A percentile compares a stretch with the other conserved stretches of the same genome.
Evolutionary conservation across 331 rosid genomes (phyloP).

Genomic region (Pyracantha coccinea): DNA sequence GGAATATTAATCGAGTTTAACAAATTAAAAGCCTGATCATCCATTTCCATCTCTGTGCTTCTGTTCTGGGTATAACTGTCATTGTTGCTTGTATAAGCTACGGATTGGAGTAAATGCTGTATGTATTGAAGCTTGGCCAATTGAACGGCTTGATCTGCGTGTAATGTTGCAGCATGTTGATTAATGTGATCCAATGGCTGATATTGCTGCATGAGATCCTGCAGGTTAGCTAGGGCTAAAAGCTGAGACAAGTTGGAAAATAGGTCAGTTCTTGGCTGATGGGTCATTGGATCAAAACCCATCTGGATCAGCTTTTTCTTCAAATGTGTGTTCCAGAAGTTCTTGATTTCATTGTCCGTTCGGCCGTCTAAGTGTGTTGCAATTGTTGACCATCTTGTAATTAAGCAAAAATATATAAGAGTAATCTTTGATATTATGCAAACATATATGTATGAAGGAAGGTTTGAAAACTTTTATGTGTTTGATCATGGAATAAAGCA

Average conservation of each 20-base stretch:
- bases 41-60: conserved; percentile 30
- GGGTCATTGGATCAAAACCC: conserved; percentile 93
- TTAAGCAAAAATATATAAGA: neutral
- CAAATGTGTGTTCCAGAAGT: conserved; percentile 86
- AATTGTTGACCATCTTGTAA: conserved; percentile 73
- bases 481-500: neutral
- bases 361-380: conserved; percentile 76
- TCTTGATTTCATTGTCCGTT: conserved; percentile 78
- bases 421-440: neutral
- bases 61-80: conserved; percentile 26
- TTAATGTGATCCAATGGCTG: conserved; percentile 26
- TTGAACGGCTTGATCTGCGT: conserved; percentile 45
- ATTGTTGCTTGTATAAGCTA: conserved; percentile 9
- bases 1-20: conserved; percentile 20
- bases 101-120: conserved; percentile 39
- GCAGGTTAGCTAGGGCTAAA: conserved; percentile 60
- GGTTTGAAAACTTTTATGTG: neutral
- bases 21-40: conserved; percentile 17
- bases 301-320: conserved; percentile 81
- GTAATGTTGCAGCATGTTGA: conserved; percentile 37
- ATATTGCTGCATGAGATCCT: conserved; percentile 35
- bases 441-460: neutral
- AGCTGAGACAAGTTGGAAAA: conserved; percentile 54
- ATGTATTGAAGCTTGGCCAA: conserved; percentile 53
- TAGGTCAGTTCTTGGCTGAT: conserved; percentile 77